Evolutionary conservation across 2,329 filamentous ascomycete genomes (phyloP).

Genomic region (Neurospora crassa): DNA sequence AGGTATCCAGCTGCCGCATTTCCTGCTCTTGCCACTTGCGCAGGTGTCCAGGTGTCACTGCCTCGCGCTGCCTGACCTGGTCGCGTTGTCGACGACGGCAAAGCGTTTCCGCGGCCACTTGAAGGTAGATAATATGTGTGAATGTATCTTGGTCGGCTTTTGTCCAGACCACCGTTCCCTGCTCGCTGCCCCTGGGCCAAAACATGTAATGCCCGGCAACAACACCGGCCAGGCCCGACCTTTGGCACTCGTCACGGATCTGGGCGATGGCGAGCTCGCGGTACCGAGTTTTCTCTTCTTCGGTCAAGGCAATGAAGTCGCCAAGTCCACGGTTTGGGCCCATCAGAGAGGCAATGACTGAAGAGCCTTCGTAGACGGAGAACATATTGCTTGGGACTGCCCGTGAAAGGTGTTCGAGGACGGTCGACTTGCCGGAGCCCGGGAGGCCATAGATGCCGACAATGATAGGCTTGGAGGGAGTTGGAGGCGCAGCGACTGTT

Average conservation of each 20-base stretch:
- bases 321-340: slow-evolving; percentile 32
- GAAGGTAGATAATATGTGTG: slow-evolving; percentile 51
- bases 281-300: slow-evolving; percentile 26
- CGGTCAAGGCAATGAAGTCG: slow-evolving; percentile 32
- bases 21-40: slow-evolving; percentile 39
- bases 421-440: slow-evolving; percentile 41
- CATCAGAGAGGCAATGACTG: slow-evolving; percentile 32
- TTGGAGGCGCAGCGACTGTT: background rate
- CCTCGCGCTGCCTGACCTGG: slow-evolving; percentile 24
- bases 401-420: slow-evolving; percentile 31
- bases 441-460: slow-evolving; percentile 46
- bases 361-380: slow-evolving; percentile 42
- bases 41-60: slow-evolving; percentile 28
- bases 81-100: slow-evolving; percentile 29
- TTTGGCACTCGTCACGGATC: slow-evolving; percentile 29
- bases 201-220: slow-evolving; percentile 49
- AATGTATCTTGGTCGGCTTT: slow-evolving; percentile 34
- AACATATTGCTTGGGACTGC: slow-evolving; percentile 23
- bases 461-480: slow-evolving; percentile 25
- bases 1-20: slow-evolving; percentile 26
- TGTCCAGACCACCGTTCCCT: slow-evolving; percentile 30
- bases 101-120: slow-evolving; percentile 29
- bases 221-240: slow-evolving; percentile 29
- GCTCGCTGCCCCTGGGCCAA: slow-evolving; percentile 30
- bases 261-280: slow-evolving; percentile 36